Evolutionary conservation across 345 rosid species (phyloP), one percentile per base, ranked within the genome.

Genomic region (Murraya koenigii): DNA sequence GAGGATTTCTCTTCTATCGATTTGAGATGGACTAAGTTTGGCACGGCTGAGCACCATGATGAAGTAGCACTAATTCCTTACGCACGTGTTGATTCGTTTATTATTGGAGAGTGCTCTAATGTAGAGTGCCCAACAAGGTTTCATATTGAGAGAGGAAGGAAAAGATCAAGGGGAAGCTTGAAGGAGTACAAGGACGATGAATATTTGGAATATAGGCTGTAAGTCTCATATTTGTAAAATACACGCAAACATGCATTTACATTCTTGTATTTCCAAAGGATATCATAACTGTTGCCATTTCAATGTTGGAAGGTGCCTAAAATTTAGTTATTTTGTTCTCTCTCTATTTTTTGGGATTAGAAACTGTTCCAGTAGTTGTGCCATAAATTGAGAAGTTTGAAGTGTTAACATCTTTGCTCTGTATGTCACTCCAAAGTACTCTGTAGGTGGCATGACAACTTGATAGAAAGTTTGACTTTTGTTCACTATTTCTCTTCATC

Each of bases 131-230:
- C 97, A 1, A 96, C 95, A 0, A 88, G 91, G 60, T 96, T 96
- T 75, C 97, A 94, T 85, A 94, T 94, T 60, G 97, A 96, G 77
- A 91, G 97, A 82, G 95, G 92, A 80, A 88, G 97, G 60, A 94
- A 90, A 82, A 83, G 97, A 54, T 66, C 89, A 6, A 79, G 54
- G 66, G 95, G 91, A 33, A 90, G 91, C 86, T 83, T 96, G 80
- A 91, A 87, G 81, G 91, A 90, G 80, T 92, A 79, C 82, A 96
- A 89, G 84, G 80, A 58, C 36, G 98, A 96, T 36, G 98, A 92
- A 25, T 96, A 89, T 84, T 81, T 94, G 86, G 97, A 94, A 75
- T 91, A 92, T 56, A 90, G 89, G 80, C 82, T 86, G 97, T 94
- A 88, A 90, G 93, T 77, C 22, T 58, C 22, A 7, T 39, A 39